A percentile compares a stretch with the other conserved stretches of the same genome.
phyloP scores from a whole-genome alignment of 1,284 basidiomycete genomes.

The Trametes polyzona region DNA sequence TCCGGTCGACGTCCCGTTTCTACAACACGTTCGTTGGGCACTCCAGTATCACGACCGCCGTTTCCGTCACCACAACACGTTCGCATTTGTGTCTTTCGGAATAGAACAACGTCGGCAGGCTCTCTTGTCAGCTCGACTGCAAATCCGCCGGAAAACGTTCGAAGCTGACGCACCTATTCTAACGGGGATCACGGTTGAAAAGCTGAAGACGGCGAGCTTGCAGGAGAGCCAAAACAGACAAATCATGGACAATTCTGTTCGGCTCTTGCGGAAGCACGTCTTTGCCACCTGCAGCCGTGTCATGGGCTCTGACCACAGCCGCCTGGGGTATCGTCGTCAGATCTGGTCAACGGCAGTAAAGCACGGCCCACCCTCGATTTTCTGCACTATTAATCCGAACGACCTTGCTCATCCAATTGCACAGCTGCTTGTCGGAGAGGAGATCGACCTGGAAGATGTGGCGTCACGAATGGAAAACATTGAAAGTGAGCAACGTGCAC shows the following conservation, averaged over 20 bases:
- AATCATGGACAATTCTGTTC: too few relatives aligned
- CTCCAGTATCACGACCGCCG: slow-evolving; percentile 38
- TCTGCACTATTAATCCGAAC: too few relatives aligned
- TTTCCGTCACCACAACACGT: slow-evolving; percentile 35
- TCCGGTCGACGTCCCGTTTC: slow-evolving; percentile 29
- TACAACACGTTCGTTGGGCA: slow-evolving; percentile 39
- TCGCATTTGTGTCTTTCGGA: slow-evolving; percentile 40
- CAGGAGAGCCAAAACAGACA: too few relatives aligned
- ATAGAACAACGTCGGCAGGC: slow-evolving; percentile 34
- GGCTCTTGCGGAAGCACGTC: too few relatives aligned
- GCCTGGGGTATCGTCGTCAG: too few relatives aligned
- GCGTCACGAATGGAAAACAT: slow-evolving; percentile 8
- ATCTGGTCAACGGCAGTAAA: too few relatives aligned
- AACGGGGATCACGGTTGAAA: not conserved
- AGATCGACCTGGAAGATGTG: slow-evolving; percentile 34
- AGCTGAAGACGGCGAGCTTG: not conserved
- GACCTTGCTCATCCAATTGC: too few relatives aligned
- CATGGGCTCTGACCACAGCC: too few relatives aligned
- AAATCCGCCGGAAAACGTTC: not conserved
- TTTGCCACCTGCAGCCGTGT: too few relatives aligned
- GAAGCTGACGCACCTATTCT: not conserved
- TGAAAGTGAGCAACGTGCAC: slow-evolving; percentile 30
- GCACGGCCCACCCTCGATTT: too few relatives aligned
- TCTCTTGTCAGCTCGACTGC: slow-evolving; percentile 24
- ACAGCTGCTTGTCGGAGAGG: not conserved